Base-by-base conservation (phyloP, 2,329 filamentous ascomycete genomes). In the Geosmithia morbida region DNA sequence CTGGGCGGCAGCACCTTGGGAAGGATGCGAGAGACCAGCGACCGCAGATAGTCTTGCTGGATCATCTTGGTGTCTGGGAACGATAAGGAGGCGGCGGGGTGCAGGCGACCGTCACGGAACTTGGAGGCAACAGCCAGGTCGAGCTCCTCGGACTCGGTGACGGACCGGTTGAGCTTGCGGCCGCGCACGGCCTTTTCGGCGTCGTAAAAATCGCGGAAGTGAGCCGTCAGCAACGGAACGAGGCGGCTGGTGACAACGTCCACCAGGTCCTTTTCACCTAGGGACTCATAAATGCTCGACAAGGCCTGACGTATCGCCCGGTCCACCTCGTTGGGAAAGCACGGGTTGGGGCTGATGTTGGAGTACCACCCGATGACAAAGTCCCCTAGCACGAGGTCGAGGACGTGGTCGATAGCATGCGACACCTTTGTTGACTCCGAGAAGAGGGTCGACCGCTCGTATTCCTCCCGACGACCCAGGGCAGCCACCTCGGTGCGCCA, bases 71-170 rank as follows among this genome's bases (percentile, higher is more conserved):
- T 85, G 57, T 96, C 89, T 1, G 87, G 84, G 57, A 87, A 88
- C 30, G 85, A 79, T 56, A 95, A 67, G 14, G 83, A 85, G 5
- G 86, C 89, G 5, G 92, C 92, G 4, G 86, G 75, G 60, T 98
- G 94, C 49, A 98, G 70, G 52, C 84, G 87, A 22, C 90, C 90
- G 61, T 94, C 84, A 48, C 77, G 83, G 64, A 92, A 98, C 64
- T 94, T 96, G 41, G 79, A 83, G n/a, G 92, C 92, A 63, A 98
- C 94, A 2, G 92, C 92, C 54, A 94, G 71, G 62, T 97, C 89
- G 56, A 98, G 70, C 71, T 98, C 92, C 59, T 96, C 90, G 1
- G 89, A 94, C 66, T 98, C 92, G 2, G 94, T 97, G 48, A 98
- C 81, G 53, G 83, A 88, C 46, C 87, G 80, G 55, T 88, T 92